Percentiles rank a stretch among this genome's conserved stretches.
Conservation (phyloP, 352 stramenopile genomes). For the Phytophthora ramorum region DNA sequence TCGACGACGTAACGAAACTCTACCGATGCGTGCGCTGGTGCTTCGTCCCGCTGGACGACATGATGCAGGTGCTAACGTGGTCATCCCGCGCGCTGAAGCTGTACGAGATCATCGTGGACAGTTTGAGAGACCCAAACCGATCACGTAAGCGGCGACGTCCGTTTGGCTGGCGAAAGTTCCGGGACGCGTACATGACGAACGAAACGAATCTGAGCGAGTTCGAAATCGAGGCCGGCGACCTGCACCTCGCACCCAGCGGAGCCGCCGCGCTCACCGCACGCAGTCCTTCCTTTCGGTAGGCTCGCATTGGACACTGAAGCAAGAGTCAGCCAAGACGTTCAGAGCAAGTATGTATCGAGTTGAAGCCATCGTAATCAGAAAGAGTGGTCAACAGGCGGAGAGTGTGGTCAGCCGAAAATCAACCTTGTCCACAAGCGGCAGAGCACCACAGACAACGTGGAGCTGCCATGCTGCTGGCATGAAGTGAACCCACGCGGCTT, state of each 20-base stretch:
- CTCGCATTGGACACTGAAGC: not conserved
- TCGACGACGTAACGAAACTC: constrained; percentile 47
- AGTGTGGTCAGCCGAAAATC: constrained; percentile 2
- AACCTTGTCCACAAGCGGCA: not conserved
- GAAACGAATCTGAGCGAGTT: constrained; percentile 59
- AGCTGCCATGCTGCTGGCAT: not conserved
- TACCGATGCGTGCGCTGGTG: constrained; percentile 69
- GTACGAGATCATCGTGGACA: constrained; percentile 56
- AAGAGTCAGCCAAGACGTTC: constrained; percentile 2
- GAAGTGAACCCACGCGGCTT: not conserved
- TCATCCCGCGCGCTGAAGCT: constrained; percentile 46
- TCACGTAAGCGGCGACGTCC: constrained; percentile 26
- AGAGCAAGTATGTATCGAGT: not conserved
- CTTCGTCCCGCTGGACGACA: constrained; percentile 59
- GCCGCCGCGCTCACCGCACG: not conserved
- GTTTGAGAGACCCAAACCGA: constrained; percentile 25
- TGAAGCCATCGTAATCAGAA: constrained; percentile 16
- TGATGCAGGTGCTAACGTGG: constrained; percentile 52
- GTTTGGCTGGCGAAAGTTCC: constrained; percentile 27
- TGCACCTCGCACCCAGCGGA: constrained; percentile 12
- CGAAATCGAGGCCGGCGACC: constrained; percentile 65
- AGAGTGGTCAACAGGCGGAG: constrained; percentile 3
- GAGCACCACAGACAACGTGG: not conserved
- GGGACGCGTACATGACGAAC: constrained; percentile 35
- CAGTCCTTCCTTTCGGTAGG: not conserved